A percentile compares a stretch with the other conserved stretches of the same genome.
These are phyloP conservation scores for Lecanoromycetidae sp. DNA, from an alignment of 2,329 filamentous ascomycete genomes.

Conservation along the genomic window DNA sequence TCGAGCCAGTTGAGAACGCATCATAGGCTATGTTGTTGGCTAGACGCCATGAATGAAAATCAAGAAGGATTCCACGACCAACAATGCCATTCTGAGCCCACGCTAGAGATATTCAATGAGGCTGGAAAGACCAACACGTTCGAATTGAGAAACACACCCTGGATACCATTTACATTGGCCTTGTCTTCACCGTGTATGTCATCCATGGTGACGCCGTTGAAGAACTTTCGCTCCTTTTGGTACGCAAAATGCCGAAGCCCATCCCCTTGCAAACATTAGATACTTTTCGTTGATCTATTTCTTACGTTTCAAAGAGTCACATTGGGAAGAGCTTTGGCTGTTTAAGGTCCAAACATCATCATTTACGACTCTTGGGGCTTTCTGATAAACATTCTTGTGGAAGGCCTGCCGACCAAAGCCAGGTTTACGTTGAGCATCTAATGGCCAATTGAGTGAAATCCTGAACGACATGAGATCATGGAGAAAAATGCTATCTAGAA, in stretches of 20 bases:
- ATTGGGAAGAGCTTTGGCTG: constrained; percentile 46
- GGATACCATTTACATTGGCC: constrained; percentile 33
- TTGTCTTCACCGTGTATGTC: constrained; percentile 22
- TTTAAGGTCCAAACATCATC: constrained; percentile 51
- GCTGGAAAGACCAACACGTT: background rate
- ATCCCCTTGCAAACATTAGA: constrained; percentile 30
- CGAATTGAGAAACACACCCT: constrained; percentile 18
- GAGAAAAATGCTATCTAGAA: background rate
- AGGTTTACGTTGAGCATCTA: constrained; percentile 42
- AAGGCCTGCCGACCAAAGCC: constrained; percentile 47
- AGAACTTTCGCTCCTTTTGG: constrained; percentile 32
- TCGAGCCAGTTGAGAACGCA: constrained; percentile 35
- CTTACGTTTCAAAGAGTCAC: constrained; percentile 7
- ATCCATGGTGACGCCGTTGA: constrained; percentile 31
- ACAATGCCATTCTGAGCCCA: constrained; percentile 32
- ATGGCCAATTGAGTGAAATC: constrained; percentile 49
- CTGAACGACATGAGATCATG: constrained; percentile 22
- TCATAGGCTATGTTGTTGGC: constrained; percentile 26
- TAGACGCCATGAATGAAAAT: constrained; percentile 35
- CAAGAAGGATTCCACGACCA: constrained; percentile 38
- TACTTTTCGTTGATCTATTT: background rate
- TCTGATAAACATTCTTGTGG: constrained; percentile 41
- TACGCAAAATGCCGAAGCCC: constrained; percentile 42
- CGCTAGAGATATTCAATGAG: constrained; percentile 19
- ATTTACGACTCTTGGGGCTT: constrained; percentile 42